Conservation (phyloP, 1,139 yeast genomes). For the Blastobotrys petasosporus region DNA sequence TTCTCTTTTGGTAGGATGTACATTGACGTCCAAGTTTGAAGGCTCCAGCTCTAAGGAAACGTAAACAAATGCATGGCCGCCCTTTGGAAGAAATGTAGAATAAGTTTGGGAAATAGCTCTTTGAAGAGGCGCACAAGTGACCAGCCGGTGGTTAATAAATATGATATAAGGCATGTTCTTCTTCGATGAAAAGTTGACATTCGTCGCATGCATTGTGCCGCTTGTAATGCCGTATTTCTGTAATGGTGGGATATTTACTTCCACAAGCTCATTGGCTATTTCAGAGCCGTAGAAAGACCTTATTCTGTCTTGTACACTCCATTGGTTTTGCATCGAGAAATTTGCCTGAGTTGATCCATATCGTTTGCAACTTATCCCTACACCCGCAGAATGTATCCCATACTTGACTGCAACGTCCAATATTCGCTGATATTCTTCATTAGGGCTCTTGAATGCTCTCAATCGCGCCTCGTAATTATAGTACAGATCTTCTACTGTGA, state of each 20-base stretch:
- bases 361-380: constrained; percentile 76
- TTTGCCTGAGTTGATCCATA: constrained; percentile 47
- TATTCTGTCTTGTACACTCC: constrained; percentile 53
- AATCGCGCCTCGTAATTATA: constrained; percentile 81
- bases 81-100: constrained; percentile 67
- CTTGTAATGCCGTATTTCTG: constrained; percentile 12
- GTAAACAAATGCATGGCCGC: constrained; percentile 73
- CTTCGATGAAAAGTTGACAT: constrained; percentile 65
- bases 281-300: constrained; percentile 65
- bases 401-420: constrained; percentile 82
- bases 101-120: constrained; percentile 65
- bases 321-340: constrained; percentile 19
- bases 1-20: constrained; percentile 94
- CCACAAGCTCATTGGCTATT: constrained; percentile 61
- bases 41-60: constrained; percentile 62
- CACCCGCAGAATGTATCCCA: constrained; percentile 63
- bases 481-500: constrained; percentile 81
- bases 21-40: constrained; percentile 76
- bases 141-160: constrained; percentile 80
- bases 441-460: constrained; percentile 50
- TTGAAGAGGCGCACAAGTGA: constrained; percentile 71
- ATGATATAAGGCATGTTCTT: constrained; percentile 64
- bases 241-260: constrained; percentile 26
- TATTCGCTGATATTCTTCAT: constrained; percentile 63
- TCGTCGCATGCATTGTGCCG: constrained; percentile 62